These are phyloP conservation scores for Nelumbo lutea DNA, from an alignment of 164 flowering plant species.

Conservation along the genomic window DNA sequence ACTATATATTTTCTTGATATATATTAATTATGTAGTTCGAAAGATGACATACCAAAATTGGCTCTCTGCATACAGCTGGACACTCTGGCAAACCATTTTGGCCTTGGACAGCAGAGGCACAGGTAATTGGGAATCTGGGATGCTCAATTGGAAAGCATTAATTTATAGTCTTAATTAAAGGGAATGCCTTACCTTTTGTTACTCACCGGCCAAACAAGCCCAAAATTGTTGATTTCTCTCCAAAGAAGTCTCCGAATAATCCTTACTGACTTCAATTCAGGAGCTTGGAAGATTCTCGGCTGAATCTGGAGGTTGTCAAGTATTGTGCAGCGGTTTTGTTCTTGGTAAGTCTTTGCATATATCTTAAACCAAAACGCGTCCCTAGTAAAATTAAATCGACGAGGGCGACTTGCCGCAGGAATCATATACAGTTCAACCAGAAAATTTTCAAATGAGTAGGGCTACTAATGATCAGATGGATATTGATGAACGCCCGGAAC, in stretches of 20 bases:
- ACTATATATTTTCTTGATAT: too few species aligned
- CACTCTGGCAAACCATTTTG: slow-evolving; percentile 81
- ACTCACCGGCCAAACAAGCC: too few species aligned
- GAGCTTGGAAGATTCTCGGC: slow-evolving; percentile 94
- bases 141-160: too few species aligned
- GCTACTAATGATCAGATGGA: slow-evolving; percentile 35
- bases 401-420: neutral
- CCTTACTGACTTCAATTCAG: slow-evolving; percentile 26
- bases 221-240: too few species aligned
- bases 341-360: slow-evolving; percentile 46
- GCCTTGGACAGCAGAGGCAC: slow-evolving; percentile 83
- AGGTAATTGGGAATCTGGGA: slow-evolving; percentile 35
- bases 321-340: slow-evolving; percentile 86
- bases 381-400: too few species aligned
- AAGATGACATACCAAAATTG: too few species aligned
- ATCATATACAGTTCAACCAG: slow-evolving; percentile 25
- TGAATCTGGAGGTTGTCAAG: slow-evolving; percentile 95
- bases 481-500: slow-evolving; percentile 17
- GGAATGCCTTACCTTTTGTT: too few species aligned
- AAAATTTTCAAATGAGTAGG: slow-evolving; percentile 41
- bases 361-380: too few species aligned
- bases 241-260: too few species aligned
- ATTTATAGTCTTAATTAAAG: too few species aligned
- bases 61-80: slow-evolving; percentile 61
- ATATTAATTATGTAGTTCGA: too few species aligned